Base-by-base conservation (phyloP, 345 rosid species). In the Kandelia obovata region DNA sequence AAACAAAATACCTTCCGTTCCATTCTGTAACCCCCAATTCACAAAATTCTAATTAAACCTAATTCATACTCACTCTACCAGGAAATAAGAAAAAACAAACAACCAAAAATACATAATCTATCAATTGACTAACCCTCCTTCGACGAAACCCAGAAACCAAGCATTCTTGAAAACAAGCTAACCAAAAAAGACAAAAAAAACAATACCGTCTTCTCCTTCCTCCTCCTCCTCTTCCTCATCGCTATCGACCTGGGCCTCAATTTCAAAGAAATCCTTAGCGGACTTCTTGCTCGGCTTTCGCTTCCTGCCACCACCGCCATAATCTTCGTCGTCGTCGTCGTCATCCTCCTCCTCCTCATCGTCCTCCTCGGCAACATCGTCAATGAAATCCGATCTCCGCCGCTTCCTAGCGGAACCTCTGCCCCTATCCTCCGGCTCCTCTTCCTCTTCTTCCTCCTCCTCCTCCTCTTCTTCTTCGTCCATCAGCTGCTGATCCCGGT, bases 171-270 rank as follows among this genome's bases (percentile, higher is more conserved):
- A 39, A n/a, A 27, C n/a, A 9, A 59, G 49, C 62, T 58, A 23
- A 61, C 30, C 2, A 19, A 58, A 53, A 16, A 39, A n/a, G 60
- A 6, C 4, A 0, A 23, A n/a, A 46, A 37, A 1, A 28, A 65
- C 60, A 16, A 21, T 61, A 93, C 98, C 98, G 52, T 94, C 89
- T 64, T 91, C 97, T 16, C 25, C 67, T 19, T 82, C 91, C 1
- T 88, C 98, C 19, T 91, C 98, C 4, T 94, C 98, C 68, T 94
- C 98, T 0, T 94, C 98, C 0, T 89, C 98, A 11, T 91, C 98
- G 59, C 87, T 88, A 71, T 89, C 91, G 1, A 91, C 96, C 71
- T 77, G 83, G 0, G 98, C 98, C 61, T 84, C 88, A 8, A 67
- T 67, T 66, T 91, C 97, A 53, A 94, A 74, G 77, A 86, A 94